phyloP scores from a whole-genome alignment of 257 asterid genomes.

The Leonotis leonurus region DNA sequence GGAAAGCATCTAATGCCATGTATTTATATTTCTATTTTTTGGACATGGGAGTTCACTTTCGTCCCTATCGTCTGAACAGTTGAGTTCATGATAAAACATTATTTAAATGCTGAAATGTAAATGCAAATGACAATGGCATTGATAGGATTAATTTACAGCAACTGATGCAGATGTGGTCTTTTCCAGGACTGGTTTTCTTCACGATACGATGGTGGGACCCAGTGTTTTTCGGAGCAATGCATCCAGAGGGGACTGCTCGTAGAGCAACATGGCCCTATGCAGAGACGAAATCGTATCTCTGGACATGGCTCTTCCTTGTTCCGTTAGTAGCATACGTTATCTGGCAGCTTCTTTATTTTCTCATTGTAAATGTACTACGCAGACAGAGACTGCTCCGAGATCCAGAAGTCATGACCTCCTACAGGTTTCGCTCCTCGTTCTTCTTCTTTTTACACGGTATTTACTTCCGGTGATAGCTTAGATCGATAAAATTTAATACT shows the following conservation, averaged over 20 bases:
- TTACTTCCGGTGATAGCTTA: too few species aligned
- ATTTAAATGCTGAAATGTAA: neutral
- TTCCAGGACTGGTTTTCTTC: conserved; percentile 87
- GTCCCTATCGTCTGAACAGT: too few species aligned
- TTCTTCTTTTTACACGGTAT: neutral
- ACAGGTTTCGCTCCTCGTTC: conserved; percentile 48
- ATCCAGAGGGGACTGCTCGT: conserved; percentile 66
- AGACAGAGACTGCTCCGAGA: conserved; percentile 75
- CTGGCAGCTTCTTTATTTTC: conserved; percentile 92
- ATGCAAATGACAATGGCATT: conserved; percentile 2
- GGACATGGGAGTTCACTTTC: neutral
- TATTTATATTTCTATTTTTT: neutral
- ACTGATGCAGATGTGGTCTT: conserved; percentile 9
- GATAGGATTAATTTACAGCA: neutral
- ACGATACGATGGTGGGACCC: conserved; percentile 99
- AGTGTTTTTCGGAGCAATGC: conserved; percentile 78
- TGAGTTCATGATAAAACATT: neutral
- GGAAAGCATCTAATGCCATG: neutral
- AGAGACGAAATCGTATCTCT: conserved; percentile 70
- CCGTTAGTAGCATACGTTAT: conserved; percentile 73
- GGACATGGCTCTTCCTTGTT: conserved; percentile 95
- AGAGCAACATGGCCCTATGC: conserved; percentile 88
- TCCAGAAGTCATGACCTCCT: conserved; percentile 99
- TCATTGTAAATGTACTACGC: conserved; percentile 88
- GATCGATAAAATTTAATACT: too few species aligned